Conservation (phyloP, 495 filamentous ascomycete species). For the Daldinia loculata region DNA sequence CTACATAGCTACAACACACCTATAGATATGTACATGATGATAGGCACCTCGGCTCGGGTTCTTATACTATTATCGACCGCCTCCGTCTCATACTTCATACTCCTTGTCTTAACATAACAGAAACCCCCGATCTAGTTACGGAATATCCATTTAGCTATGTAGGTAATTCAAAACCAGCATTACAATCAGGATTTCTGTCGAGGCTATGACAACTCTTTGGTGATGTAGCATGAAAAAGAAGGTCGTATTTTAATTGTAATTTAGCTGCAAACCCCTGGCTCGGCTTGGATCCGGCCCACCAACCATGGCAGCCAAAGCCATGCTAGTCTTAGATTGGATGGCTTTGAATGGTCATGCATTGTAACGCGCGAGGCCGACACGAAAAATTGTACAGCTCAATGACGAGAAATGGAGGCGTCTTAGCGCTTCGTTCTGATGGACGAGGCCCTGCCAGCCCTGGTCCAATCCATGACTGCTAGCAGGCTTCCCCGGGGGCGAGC, state of each 20-base stretch:
- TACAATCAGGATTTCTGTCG: slow-evolving; percentile 1
- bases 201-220: slow-evolving; percentile 4
- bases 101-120: slow-evolving; percentile 2
- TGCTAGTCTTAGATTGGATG: slow-evolving; percentile 32
- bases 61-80: slow-evolving; percentile 11
- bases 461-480: slow-evolving; percentile 20
- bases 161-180: slow-evolving; percentile 5
- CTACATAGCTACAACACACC: not conserved
- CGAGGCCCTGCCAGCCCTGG: slow-evolving; percentile 11
- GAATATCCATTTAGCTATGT: slow-evolving; percentile 2
- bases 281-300: slow-evolving; percentile 24
- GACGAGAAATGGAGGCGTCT: slow-evolving; percentile 37
- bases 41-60: not conserved
- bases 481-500: slow-evolving; percentile 42
- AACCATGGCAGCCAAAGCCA: slow-evolving; percentile 28
- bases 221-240: slow-evolving; percentile 11
- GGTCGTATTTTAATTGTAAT: slow-evolving; percentile 17
- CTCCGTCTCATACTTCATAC: slow-evolving; percentile 1
- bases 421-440: slow-evolving; percentile 28
- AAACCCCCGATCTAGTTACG: not conserved
- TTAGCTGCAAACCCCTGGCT: slow-evolving; percentile 27
- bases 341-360: slow-evolving; percentile 33
- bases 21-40: not conserved
- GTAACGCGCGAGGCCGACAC: slow-evolving; percentile 39
- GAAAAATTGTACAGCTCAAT: slow-evolving; percentile 40